These are phyloP conservation scores for Lentinula detonsa DNA, from an alignment of 768 basidiomycete species.

Conservation along the genomic window DNA sequence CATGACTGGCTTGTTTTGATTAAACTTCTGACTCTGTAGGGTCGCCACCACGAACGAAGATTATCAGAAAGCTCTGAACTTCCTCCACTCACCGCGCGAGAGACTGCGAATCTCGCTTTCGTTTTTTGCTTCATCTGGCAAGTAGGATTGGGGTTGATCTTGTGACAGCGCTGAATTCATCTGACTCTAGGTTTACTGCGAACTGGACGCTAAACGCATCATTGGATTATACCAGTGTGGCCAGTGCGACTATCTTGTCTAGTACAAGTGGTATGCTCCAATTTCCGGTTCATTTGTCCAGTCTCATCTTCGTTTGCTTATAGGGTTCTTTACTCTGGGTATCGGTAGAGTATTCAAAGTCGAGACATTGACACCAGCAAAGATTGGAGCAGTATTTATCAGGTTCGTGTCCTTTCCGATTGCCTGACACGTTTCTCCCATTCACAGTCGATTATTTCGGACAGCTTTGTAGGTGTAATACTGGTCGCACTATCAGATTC, in stretches of 20 bases:
- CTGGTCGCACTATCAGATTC: conserved; percentile 90
- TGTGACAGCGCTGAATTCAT: background rate
- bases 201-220: conserved; percentile 89
- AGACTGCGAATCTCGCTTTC: conserved; percentile 77
- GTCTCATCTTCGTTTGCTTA: background rate
- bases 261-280: conserved; percentile 74
- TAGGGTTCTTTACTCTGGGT: conserved; percentile 90
- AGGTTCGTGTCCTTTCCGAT: conserved; percentile 46
- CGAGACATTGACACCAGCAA: conserved; percentile 67
- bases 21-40: background rate
- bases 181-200: conserved; percentile 56
- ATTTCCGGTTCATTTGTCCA: background rate
- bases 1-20: background rate
- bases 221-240: conserved; percentile 87
- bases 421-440: background rate
- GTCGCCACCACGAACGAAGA: conserved; percentile 1
- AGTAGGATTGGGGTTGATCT: background rate
- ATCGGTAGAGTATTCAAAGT: conserved; percentile 80
- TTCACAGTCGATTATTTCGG: background rate
- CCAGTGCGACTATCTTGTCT: conserved; percentile 85
- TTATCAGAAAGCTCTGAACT: conserved; percentile 8
- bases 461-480: conserved; percentile 74
- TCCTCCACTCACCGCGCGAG: conserved; percentile 45
- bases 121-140: conserved; percentile 82
- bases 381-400: conserved; percentile 69